A percentile compares a stretch with the other conserved stretches of the same genome.
These are phyloP conservation scores for Leucocoprinus sp. DNA, from an alignment of 768 basidiomycete genomes.

Conservation along the genomic window DNA sequence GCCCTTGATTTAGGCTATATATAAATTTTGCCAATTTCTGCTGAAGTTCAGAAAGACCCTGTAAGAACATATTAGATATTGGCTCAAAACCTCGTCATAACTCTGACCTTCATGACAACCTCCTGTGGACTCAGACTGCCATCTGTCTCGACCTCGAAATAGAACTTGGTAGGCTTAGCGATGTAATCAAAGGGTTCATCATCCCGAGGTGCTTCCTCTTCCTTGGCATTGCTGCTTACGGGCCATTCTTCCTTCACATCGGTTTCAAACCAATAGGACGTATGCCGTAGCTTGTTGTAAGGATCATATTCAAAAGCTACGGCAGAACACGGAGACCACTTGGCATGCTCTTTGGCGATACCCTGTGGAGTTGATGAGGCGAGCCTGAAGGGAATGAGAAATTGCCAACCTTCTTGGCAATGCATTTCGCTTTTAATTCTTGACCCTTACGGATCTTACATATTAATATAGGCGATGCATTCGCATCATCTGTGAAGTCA, in stretches of 20 bases:
- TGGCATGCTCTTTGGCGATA: constrained; percentile 96
- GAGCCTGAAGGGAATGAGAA: background rate
- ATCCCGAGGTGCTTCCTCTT: constrained; percentile 75
- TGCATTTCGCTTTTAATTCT: constrained; percentile 76
- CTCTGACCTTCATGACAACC: constrained; percentile 70
- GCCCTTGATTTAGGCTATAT: constrained; percentile 59
- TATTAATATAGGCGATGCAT: constrained; percentile 64
- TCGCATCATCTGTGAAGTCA: constrained; percentile 45
- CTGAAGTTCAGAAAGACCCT: constrained; percentile 76
- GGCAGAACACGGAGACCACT: constrained; percentile 96
- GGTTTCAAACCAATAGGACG: constrained; percentile 88
- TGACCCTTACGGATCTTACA: constrained; percentile 94
- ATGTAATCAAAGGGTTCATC: constrained; percentile 83
- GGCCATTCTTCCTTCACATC: constrained; percentile 88
- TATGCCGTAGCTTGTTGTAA: constrained; percentile 93
- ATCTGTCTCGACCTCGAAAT: constrained; percentile 91
- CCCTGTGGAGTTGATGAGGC: constrained; percentile 47
- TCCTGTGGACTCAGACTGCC: constrained; percentile 86
- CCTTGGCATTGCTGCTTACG: constrained; percentile 72
- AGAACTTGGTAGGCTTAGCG: constrained; percentile 85
- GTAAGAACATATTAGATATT: constrained; percentile 8
- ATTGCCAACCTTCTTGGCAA: constrained; percentile 80
- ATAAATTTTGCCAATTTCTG: constrained; percentile 75
- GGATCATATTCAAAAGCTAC: constrained; percentile 98
- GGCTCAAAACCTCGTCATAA: constrained; percentile 1